Evolutionary conservation across 1,139 yeast species (phyloP), one percentile per base, ranked within the genome.

Genomic region (Saccharomyces uvarum): DNA sequence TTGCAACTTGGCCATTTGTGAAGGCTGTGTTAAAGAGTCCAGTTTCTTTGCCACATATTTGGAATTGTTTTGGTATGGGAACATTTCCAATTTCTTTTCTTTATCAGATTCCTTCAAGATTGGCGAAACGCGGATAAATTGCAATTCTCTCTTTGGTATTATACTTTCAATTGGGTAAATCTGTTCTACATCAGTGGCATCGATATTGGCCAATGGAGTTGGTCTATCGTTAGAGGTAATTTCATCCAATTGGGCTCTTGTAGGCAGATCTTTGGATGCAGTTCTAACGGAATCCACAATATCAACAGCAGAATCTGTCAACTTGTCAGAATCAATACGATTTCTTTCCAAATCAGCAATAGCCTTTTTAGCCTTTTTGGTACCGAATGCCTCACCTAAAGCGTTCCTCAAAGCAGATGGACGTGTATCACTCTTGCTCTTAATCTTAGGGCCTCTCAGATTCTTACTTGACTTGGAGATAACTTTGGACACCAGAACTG

Each of bases 321-420:
- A 77, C 70, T 83, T 82, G 51, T 82, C 95, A 1, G 96, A 80
- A 69, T 93, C 97, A 68, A 93, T 84, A 67, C 86, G 80, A 73
- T 93, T 93, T 71, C 86, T 82, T 67, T 86, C 95, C 66, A 83
- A 72, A 69, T 86, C 91, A 52, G 81, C 76, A 67, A 95, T 88
- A 42, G 96, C 96, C 66, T 88, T 86, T 74, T 89, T 91, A 58
- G 98, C 97, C 73, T 85, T 91, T 74, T 88, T 89, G 58, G 99
- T 91, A 79, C 99, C 99, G 63, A 93, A 93, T 1, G 95, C 95
- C 72, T 89, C 93, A 67, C 99, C 99, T 65, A 93, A 78, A 2
- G 88, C 88, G 59, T 81, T 87, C 69, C 96, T 80, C 72, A 87
- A 88, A 13, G 76, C 75, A 47, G 77, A 71, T 61, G 76, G 73